Percentiles rank a stretch among this genome's conserved stretches.
Conservation (phyloP, 805 yeast species). For the Geotrichum ghanense region DNA sequence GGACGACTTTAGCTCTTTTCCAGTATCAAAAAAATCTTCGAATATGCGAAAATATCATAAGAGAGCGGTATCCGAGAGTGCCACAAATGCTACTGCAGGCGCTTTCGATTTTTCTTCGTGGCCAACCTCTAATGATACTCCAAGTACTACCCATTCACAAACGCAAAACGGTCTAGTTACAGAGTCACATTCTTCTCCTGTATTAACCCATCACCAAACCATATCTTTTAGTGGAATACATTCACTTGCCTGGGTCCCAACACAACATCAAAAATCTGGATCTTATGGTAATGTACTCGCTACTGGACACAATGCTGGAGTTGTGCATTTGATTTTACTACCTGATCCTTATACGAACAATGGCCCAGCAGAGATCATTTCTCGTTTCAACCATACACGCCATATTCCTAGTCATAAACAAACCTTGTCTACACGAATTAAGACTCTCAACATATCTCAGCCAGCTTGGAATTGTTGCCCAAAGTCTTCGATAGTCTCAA, state of each 20-base stretch:
- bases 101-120: not conserved
- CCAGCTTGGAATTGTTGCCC: slow-evolving; percentile 34
- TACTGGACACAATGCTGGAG: slow-evolving; percentile 70
- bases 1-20: not conserved
- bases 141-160: not conserved
- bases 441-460: slow-evolving; percentile 29
- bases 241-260: slow-evolving; percentile 32
- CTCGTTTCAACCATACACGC: slow-evolving; percentile 67
- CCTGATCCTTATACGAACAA: slow-evolving; percentile 41
- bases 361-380: slow-evolving; percentile 58
- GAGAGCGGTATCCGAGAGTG: not conserved
- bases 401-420: slow-evolving; percentile 31
- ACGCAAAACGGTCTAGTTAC: not conserved
- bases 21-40: not conserved
- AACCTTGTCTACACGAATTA: slow-evolving; percentile 21
- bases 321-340: slow-evolving; percentile 57
- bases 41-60: not conserved
- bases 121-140: not conserved
- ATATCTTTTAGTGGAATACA: slow-evolving; percentile 42
- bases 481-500: slow-evolving; percentile 40
- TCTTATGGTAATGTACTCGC: slow-evolving; percentile 36
- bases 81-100: not conserved
- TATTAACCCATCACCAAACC: slow-evolving; percentile 47
- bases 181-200: slow-evolving; percentile 15
- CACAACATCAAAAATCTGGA: slow-evolving; percentile 16